Conservation (phyloP, 495 filamentous ascomycete genomes). For the Podospora sp. region DNA sequence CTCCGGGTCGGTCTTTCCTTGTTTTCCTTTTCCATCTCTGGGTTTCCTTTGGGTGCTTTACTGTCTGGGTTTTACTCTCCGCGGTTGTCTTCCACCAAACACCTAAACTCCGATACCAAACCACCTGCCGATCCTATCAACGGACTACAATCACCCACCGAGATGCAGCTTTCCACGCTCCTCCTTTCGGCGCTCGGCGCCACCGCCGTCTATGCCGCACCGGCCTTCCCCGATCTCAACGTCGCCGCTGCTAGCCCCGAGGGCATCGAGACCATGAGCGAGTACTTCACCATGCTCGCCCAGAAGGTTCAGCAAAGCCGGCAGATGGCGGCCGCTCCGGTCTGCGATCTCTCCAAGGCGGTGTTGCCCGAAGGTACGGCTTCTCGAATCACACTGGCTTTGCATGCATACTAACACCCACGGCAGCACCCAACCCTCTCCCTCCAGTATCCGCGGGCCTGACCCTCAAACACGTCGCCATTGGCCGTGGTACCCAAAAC, state of each 20-base stretch:
- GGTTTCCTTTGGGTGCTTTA: slow-evolving; percentile 34
- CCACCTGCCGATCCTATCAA: slow-evolving; percentile 6
- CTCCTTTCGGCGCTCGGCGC: slow-evolving; percentile 50
- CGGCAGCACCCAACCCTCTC: slow-evolving; percentile 49
- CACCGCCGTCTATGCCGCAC: slow-evolving; percentile 49
- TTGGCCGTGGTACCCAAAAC: slow-evolving; percentile 90
- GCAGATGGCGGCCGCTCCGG: slow-evolving; percentile 39
- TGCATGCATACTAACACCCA: slow-evolving; percentile 29
- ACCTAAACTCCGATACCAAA: slow-evolving; percentile 11
- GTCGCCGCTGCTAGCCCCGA: slow-evolving; percentile 37
- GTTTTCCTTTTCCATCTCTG: slow-evolving; percentile 33
- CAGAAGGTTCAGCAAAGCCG: slow-evolving; percentile 49
- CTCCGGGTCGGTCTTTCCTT: slow-evolving; percentile 31
- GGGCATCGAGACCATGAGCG: slow-evolving; percentile 46
- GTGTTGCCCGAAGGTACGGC: slow-evolving; percentile 49
- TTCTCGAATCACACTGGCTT: background rate
- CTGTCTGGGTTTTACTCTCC: slow-evolving; percentile 37
- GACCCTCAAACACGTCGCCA: slow-evolving; percentile 69
- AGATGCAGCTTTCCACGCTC: slow-evolving; percentile 51
- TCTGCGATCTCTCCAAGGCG: slow-evolving; percentile 56
- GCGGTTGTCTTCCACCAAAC: background rate
- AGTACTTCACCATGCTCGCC: slow-evolving; percentile 59
- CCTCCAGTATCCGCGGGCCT: slow-evolving; percentile 60
- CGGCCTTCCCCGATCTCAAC: slow-evolving; percentile 45
- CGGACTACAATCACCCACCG: slow-evolving; percentile 19